Conservation (phyloP, 1,284 basidiomycete genomes). For the Apiotrichum gamsii region DNA sequence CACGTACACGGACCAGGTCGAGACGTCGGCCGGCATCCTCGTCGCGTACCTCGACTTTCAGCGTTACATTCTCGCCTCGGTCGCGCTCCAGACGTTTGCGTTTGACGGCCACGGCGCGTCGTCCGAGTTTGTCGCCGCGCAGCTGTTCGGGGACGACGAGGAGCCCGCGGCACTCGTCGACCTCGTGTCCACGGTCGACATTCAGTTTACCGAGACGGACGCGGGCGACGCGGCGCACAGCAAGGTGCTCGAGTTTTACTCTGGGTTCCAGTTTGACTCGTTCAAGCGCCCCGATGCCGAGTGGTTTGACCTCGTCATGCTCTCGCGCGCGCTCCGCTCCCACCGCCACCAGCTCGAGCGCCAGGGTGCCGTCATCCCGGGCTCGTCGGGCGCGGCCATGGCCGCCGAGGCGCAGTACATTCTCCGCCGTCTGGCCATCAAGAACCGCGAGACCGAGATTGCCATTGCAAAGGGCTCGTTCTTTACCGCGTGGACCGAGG, state of each 20-base stretch:
- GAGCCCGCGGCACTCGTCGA: conserved; percentile 78
- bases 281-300: conserved; percentile 65
- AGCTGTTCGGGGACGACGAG: conserved; percentile 61
- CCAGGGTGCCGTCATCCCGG: conserved; percentile 61
- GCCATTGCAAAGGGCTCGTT: conserved; percentile 62
- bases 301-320: conserved; percentile 67
- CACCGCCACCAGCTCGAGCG: conserved; percentile 59
- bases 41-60: conserved; percentile 75
- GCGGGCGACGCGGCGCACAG: conserved; percentile 54
- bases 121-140: conserved; percentile 63
- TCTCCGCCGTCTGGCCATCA: conserved; percentile 70
- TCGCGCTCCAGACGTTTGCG: conserved; percentile 83
- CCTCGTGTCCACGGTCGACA: conserved; percentile 74
- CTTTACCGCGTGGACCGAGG: conserved; percentile 72
- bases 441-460: conserved; percentile 79
- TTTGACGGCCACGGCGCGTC: conserved; percentile 71
- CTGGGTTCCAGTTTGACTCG: conserved; percentile 63
- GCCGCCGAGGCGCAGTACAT: conserved; percentile 67
- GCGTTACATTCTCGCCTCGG: conserved; percentile 77
- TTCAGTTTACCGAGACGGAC: conserved; percentile 78
- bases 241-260: conserved; percentile 57
- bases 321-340: conserved; percentile 60
- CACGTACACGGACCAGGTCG: conserved; percentile 64
- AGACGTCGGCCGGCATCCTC: conserved; percentile 66
- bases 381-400: conserved; percentile 62